Conservation (phyloP, 2,329 filamentous ascomycete species). For the Colletotrichum tofieldiae region DNA sequence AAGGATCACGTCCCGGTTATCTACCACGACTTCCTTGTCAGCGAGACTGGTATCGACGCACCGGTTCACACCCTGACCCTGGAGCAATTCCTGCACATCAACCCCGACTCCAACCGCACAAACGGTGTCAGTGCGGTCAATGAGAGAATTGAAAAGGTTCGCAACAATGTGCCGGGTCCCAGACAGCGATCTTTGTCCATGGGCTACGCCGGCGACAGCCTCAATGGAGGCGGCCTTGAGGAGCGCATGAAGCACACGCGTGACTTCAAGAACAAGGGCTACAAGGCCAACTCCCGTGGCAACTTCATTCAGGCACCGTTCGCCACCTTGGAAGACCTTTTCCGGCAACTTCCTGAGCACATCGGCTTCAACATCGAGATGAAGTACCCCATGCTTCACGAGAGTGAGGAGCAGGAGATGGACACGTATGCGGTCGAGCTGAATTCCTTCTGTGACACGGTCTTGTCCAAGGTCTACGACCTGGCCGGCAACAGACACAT, state of each 20-base stretch:
- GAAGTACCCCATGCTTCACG: constrained; percentile 98
- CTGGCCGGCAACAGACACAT: constrained; percentile 87
- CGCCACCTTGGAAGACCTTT: constrained; percentile 94
- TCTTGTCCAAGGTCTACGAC: constrained; percentile 92
- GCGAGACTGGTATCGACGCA: constrained; percentile 96
- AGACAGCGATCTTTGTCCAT: constrained; percentile 70
- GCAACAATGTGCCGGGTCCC: constrained; percentile 50
- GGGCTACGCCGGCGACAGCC: constrained; percentile 62
- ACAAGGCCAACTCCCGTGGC: constrained; percentile 94
- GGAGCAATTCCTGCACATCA: constrained; percentile 95
- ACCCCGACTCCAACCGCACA: constrained; percentile 61
- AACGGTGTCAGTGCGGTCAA: constrained; percentile 48
- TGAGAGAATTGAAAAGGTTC: constrained; percentile 48
- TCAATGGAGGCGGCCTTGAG: constrained; percentile 60
- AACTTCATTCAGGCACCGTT: constrained; percentile 97
- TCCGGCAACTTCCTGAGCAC: constrained; percentile 83
- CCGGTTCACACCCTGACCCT: constrained; percentile 95
- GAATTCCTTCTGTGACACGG: constrained; percentile 96
- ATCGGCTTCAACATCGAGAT: constrained; percentile 99
- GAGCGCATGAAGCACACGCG: constrained; percentile 98
- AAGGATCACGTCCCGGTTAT: constrained; percentile 99
- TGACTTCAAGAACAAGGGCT: constrained; percentile 94
- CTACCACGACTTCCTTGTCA: constrained; percentile 98
- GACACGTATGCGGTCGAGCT: constrained; percentile 96
- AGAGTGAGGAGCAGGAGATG: constrained; percentile 96